Base-by-base conservation (phyloP, 768 basidiomycete genomes). In the Lactarius pseudohatsudake region DNA sequence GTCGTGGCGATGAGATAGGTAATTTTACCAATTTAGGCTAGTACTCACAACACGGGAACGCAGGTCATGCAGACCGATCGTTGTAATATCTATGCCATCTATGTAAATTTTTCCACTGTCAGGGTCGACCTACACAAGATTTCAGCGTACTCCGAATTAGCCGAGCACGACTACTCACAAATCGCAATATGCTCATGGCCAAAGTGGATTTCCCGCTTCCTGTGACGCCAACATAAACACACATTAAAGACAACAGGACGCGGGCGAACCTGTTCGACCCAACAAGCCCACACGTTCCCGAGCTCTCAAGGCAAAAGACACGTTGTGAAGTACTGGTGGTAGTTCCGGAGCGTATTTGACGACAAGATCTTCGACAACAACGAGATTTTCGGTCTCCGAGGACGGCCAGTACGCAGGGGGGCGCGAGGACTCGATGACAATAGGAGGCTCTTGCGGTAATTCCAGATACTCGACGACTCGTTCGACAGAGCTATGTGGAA, bases 381-480 rank as follows among this genome's bases (percentile, higher is more conserved):
- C 72, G 30, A 96, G 78, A 4, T 81, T 73, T 34, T 86, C 80
- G 57, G 81, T 83, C 20, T 87, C 80, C 65, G 82, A 86, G 0
- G 93, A 93, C 0, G 95, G 95, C 95, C 95, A 97, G 72, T 95
- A 95, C 0, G 94, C 95, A 0, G 95, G 95, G 1, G 88, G 89
- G 8, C 91, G 85, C 64, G 83, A 84, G 0, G 83, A 82, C 69
- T 93, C 88, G 58, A 94, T 88, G 65, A 89, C 73, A 0, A 87
- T 81, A 2, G 92, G 86, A 0, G 95, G 90, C 73, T 96, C 94
- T 75, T 94, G 92, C 0, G 93, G 93, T 6, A 97, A 81, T 60
- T 92, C 85, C 30, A 96, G 85, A 79, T 96, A 96, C 80, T 96
- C 94, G 8, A 93, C 86, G 16, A 96, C 83, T 65, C 95, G 90